These are phyloP conservation scores for Flammula alnicola DNA, from an alignment of 1,284 basidiomycete genomes.

Conservation along the genomic window DNA sequence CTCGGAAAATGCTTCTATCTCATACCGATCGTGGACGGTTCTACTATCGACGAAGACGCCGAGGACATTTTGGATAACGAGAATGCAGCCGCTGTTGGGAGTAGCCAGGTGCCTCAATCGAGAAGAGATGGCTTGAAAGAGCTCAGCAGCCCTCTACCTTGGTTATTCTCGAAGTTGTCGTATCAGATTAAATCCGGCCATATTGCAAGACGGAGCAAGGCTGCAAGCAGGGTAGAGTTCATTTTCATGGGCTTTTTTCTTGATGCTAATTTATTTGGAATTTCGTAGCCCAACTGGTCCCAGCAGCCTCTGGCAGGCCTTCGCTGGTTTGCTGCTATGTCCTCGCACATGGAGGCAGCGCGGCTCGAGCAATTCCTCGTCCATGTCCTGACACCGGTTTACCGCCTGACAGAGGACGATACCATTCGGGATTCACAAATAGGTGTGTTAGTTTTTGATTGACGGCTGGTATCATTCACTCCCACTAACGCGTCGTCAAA, in stretches of 20 bases:
- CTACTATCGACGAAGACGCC: slow-evolving; percentile 36
- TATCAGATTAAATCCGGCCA: slow-evolving; percentile 83
- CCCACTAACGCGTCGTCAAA: background rate
- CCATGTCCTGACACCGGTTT: slow-evolving; percentile 87
- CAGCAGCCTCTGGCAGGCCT: slow-evolving; percentile 81
- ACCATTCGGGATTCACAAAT: slow-evolving; percentile 77
- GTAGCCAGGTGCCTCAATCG: slow-evolving; percentile 31
- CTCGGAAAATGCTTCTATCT: slow-evolving; percentile 82
- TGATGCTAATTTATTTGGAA: slow-evolving; percentile 9
- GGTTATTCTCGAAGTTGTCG: slow-evolving; percentile 94
- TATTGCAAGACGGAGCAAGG: slow-evolving; percentile 65
- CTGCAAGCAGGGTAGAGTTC: slow-evolving; percentile 47
- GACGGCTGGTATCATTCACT: slow-evolving; percentile 3
- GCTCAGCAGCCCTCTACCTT: slow-evolving; percentile 73
- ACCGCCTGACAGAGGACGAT: slow-evolving; percentile 88
- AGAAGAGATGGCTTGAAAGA: slow-evolving; percentile 36
- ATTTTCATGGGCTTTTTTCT: slow-evolving; percentile 9
- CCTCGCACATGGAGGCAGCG: slow-evolving; percentile 65
- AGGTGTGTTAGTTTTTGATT: slow-evolving; percentile 55
- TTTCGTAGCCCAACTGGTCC: slow-evolving; percentile 61
- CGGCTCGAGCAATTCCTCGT: slow-evolving; percentile 73
- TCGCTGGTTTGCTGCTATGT: slow-evolving; percentile 95
- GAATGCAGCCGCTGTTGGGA: slow-evolving; percentile 22
- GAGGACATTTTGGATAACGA: slow-evolving; percentile 40
- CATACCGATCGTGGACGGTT: slow-evolving; percentile 37